Evolutionary conservation across 352 stramenopile genomes (phyloP).

Genomic region (Phytopythium aichiense): DNA sequence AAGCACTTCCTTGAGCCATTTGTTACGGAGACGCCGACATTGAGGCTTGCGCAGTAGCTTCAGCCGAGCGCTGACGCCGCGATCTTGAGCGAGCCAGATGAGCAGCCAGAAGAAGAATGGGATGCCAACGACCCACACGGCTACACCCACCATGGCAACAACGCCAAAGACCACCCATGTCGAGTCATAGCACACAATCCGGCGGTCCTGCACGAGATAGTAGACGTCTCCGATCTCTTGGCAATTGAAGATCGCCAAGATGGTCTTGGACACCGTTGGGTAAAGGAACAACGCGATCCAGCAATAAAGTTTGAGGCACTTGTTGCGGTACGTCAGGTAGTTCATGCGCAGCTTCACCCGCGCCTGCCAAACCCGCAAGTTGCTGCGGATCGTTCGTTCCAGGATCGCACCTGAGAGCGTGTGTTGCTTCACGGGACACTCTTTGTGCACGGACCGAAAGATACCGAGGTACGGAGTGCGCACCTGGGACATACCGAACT

Average conservation of each 20-base stretch:
- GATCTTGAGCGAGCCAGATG: slow-evolving; percentile 62
- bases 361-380: slow-evolving; percentile 73
- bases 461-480: slow-evolving; percentile 60
- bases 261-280: slow-evolving; percentile 72
- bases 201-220: slow-evolving; percentile 63
- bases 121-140: slow-evolving; percentile 71
- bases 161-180: slow-evolving; percentile 63
- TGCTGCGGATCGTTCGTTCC: slow-evolving; percentile 63
- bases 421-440: slow-evolving; percentile 50
- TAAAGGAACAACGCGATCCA: slow-evolving; percentile 78
- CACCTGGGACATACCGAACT: slow-evolving; percentile 73
- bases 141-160: slow-evolving; percentile 45
- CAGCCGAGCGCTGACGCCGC: slow-evolving; percentile 43
- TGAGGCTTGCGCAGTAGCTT: slow-evolving; percentile 40
- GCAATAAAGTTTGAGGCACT: slow-evolving; percentile 75
- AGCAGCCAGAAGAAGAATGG: slow-evolving; percentile 76
- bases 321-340: slow-evolving; percentile 78
- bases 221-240: slow-evolving; percentile 56
- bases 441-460: slow-evolving; percentile 47
- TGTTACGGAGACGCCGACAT: slow-evolving; percentile 33
- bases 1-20: slow-evolving; percentile 62
- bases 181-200: slow-evolving; percentile 66
- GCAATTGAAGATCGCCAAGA: slow-evolving; percentile 78
- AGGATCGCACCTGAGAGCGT: slow-evolving; percentile 43
- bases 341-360: slow-evolving; percentile 80